These are phyloP conservation scores for Gossypium lobatum DNA, from an alignment of 441 rosid species.

Conservation along the genomic window DNA sequence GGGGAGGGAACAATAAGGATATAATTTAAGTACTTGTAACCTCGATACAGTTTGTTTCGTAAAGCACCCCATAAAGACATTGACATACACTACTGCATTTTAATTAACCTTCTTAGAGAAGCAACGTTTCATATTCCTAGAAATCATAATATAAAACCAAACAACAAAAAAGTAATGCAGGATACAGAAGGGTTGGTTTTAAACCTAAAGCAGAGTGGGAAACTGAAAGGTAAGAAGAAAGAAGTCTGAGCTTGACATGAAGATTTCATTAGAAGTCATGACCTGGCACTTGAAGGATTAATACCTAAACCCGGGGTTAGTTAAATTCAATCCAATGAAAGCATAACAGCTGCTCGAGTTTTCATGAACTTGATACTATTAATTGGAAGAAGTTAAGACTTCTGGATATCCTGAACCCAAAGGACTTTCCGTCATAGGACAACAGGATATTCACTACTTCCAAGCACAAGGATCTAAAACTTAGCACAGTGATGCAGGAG, in stretches of 20 bases:
- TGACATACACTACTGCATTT: not conserved
- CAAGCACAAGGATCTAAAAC: not conserved
- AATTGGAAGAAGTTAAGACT: not conserved
- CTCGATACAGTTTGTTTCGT: not conserved
- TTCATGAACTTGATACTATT: not conserved
- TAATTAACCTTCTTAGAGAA: not conserved
- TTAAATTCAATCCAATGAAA: not conserved
- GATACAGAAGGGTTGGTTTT: not conserved
- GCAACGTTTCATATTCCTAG: not conserved
- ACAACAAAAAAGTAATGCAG: not conserved
- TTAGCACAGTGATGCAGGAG: not conserved
- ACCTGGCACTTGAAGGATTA: not conserved
- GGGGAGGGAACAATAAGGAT: too few species aligned
- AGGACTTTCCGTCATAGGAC: not conserved
- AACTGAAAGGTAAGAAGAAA: not conserved
- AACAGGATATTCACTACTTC: not conserved
- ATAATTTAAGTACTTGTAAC: too few species aligned
- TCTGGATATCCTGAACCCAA: not conserved
- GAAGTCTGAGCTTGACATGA: not conserved
- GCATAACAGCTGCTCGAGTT: not conserved
- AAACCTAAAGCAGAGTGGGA: not conserved
- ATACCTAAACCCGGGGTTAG: not conserved
- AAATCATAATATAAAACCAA: not conserved
- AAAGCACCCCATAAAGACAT: not conserved
- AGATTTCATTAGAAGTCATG: not conserved